Conservation (phyloP, 1,284 basidiomycete genomes). For the Xerocomus alliaceus region DNA sequence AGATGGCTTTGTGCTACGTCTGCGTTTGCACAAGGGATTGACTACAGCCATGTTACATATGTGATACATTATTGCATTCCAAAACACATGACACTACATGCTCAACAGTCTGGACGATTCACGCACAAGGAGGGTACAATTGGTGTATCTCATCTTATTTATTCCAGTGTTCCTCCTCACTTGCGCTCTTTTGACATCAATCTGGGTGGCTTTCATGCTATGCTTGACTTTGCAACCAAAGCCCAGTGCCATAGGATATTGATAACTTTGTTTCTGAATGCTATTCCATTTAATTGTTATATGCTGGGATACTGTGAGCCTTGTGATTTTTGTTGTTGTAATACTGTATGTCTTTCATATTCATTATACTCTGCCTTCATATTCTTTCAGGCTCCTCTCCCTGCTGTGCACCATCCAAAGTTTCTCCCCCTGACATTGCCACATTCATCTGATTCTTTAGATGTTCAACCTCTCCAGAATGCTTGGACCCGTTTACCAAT, state of each 20-base stretch:
- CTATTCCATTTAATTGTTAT: not conserved
- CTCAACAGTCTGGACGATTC: constrained; percentile 14
- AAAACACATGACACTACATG: constrained; percentile 7
- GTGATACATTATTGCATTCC: constrained; percentile 6
- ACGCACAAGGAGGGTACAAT: not conserved
- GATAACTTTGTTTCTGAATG: not conserved
- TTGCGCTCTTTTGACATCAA: not conserved
- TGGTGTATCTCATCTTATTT: not conserved
- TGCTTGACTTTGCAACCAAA: not conserved
- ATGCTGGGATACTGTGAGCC: not conserved
- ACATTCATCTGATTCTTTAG: not conserved
- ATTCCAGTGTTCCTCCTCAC: not conserved
- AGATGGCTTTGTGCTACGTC: constrained; percentile 7
- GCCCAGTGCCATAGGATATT: not conserved
- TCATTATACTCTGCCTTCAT: not conserved
- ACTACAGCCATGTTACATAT: constrained; percentile 15
- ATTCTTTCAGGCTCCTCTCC: not conserved
- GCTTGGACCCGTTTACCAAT: not conserved
- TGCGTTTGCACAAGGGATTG: constrained; percentile 10
- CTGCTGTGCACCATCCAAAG: not conserved
- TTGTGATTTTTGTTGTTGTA: not conserved
- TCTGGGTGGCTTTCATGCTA: not conserved
- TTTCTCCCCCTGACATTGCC: not conserved
- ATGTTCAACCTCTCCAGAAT: not conserved
- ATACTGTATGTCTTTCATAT: not conserved